phyloP scores from a whole-genome alignment of 2,329 filamentous ascomycete genomes.

The Pseudopithomyces chartarum region DNA sequence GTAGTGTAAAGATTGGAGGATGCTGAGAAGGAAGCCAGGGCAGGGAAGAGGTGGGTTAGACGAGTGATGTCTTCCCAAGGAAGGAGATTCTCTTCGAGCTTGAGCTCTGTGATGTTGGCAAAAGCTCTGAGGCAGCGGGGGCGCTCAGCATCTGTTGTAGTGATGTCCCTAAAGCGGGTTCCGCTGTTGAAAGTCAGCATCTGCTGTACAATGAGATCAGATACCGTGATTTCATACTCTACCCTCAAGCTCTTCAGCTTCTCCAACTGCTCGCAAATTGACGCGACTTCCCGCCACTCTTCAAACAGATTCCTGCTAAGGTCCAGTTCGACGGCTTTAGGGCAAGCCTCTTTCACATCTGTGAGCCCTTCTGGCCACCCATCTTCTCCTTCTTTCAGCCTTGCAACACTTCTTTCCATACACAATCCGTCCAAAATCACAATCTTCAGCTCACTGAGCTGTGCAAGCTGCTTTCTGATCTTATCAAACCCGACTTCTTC shows the following conservation, averaged over 20 bases:
- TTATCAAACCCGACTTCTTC: slow-evolving; percentile 97
- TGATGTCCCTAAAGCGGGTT: slow-evolving; percentile 65
- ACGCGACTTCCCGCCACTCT: slow-evolving; percentile 66
- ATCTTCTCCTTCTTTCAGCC: slow-evolving; percentile 12
- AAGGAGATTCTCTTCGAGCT: slow-evolving; percentile 55
- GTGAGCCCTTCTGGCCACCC: slow-evolving; percentile 36
- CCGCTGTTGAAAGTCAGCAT: slow-evolving; percentile 58
- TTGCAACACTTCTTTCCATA: slow-evolving; percentile 53
- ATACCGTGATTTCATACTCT: slow-evolving; percentile 60
- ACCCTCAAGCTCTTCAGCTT: slow-evolving; percentile 69
- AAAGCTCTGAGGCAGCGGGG: slow-evolving; percentile 34
- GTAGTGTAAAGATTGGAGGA: slow-evolving; percentile 47
- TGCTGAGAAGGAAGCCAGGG: slow-evolving; percentile 58
- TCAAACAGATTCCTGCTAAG: slow-evolving; percentile 83
- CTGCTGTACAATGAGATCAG: not conserved
- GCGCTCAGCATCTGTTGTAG: slow-evolving; percentile 28
- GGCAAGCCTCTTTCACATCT: slow-evolving; percentile 62
- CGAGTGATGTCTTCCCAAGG: slow-evolving; percentile 44
- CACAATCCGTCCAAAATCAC: slow-evolving; percentile 80
- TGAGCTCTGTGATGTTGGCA: slow-evolving; percentile 50
- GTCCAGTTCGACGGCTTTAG: slow-evolving; percentile 74
- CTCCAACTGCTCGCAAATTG: slow-evolving; percentile 73
- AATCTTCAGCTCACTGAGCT: slow-evolving; percentile 76
- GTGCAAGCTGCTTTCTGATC: slow-evolving; percentile 77
- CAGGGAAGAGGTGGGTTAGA: slow-evolving; percentile 58